phyloP scores from a whole-genome alignment of 345 rosid genomes.

The Firmiana major region DNA sequence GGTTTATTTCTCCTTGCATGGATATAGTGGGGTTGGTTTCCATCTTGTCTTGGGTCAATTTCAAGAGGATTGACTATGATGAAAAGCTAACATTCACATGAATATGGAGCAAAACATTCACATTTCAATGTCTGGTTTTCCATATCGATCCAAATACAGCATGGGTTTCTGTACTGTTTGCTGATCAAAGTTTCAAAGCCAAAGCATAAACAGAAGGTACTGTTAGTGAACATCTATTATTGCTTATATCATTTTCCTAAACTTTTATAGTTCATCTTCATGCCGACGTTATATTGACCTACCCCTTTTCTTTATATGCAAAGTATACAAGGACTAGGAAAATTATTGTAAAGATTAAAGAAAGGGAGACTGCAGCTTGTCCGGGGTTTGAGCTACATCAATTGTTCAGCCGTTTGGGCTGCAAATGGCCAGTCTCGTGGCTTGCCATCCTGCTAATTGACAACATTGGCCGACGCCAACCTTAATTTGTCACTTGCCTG shows the following conservation, averaged over 20 bases:
- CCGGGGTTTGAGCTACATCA: background rate
- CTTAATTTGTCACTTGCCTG: conserved; percentile 11
- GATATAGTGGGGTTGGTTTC: background rate
- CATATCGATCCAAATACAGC: conserved; percentile 8
- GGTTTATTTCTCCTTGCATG: background rate
- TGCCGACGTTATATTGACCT: background rate
- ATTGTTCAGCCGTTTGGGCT: conserved; percentile 13
- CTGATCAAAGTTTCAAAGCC: background rate
- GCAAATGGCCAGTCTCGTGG: conserved; percentile 11
- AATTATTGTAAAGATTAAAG: background rate
- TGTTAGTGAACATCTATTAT: too few relatives aligned
- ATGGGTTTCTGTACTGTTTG: background rate
- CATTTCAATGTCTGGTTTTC: conserved; percentile 13
- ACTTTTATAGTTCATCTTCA: background rate
- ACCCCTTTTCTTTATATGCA: background rate
- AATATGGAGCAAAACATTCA: conserved; percentile 1
- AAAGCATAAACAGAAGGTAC: background rate
- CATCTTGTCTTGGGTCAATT: conserved; percentile 8
- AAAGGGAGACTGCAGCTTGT: background rate
- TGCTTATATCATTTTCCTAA: background rate
- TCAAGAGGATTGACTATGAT: conserved; percentile 12
- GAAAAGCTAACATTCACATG: conserved; percentile 16
- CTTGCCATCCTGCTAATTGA: background rate
- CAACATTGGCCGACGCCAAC: conserved; percentile 1
- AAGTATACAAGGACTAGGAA: too few relatives aligned